These are phyloP conservation scores for Trametes polyzona DNA, from an alignment of 1,284 basidiomycete species.

Conservation along the genomic window DNA sequence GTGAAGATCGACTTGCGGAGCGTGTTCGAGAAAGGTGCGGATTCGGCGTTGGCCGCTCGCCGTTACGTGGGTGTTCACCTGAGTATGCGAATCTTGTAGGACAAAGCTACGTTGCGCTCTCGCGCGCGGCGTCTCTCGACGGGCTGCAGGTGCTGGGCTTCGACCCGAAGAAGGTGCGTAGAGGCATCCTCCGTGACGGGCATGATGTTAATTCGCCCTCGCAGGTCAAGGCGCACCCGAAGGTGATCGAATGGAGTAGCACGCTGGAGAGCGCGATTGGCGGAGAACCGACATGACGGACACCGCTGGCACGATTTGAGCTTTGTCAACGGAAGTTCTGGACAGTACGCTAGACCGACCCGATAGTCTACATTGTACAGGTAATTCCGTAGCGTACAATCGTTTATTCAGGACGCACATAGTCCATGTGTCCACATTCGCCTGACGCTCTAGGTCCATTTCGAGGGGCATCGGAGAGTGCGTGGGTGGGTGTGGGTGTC, in stretches of 20 bases:
- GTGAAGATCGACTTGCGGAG: constrained; percentile 83
- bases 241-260: constrained; percentile 69
- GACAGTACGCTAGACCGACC: neutral
- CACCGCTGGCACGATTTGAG: neutral
- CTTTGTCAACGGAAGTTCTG: neutral
- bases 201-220: neutral
- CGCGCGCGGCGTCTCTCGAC: constrained; percentile 90
- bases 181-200: neutral
- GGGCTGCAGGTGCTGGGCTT: constrained; percentile 93
- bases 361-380: constrained; percentile 5
- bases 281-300: neutral
- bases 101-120: constrained; percentile 95
- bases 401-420: neutral
- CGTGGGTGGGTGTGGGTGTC: too few species aligned
- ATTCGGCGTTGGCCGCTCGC: constrained; percentile 28
- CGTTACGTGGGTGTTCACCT: neutral
- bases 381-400: constrained; percentile 8
- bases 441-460: neutral
- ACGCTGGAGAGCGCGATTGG: constrained; percentile 48
- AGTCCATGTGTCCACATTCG: too few species aligned
- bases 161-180: constrained; percentile 69
- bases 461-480: too few species aligned
- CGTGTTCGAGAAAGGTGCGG: constrained; percentile 84
- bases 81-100: constrained; percentile 43
- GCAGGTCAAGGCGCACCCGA: constrained; percentile 72